A percentile compares a stretch with the other conserved stretches of the same genome.
Evolutionary conservation across 2,329 filamentous ascomycete genomes (phyloP).

Genomic region (Sporothrix pseudoabietina): DNA sequence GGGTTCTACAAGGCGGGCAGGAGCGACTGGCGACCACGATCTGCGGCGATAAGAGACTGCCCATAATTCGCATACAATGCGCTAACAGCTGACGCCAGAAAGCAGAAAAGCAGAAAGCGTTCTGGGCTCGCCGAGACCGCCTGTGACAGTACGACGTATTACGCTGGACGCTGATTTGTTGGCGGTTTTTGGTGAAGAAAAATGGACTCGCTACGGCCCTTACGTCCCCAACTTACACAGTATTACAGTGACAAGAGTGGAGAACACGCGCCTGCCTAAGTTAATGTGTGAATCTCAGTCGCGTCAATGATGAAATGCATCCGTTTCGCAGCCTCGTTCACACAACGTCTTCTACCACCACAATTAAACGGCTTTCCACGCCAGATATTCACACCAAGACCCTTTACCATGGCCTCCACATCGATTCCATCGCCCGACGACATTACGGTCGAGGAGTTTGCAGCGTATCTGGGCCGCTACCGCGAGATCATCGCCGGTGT

Average conservation of each 20-base stretch:
- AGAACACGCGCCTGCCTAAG: background rate
- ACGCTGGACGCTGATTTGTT: slow-evolving; percentile 17
- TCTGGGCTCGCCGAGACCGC: background rate
- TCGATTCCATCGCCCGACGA: slow-evolving; percentile 15
- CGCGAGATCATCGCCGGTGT: slow-evolving; percentile 48
- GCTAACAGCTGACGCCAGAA: background rate
- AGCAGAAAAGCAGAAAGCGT: background rate
- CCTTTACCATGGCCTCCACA: background rate
- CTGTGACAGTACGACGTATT: background rate
- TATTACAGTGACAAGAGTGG: background rate
- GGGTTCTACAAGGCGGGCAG: background rate
- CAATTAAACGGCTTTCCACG: background rate
- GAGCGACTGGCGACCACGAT: background rate
- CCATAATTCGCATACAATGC: background rate
- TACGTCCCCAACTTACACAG: background rate
- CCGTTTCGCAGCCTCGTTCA: background rate
- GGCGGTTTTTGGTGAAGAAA: background rate
- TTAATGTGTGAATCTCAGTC: background rate
- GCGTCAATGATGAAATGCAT: background rate
- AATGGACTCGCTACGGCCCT: background rate
- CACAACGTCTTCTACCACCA: background rate
- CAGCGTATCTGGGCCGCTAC: slow-evolving; percentile 25
- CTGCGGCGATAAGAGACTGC: background rate
- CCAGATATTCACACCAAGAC: background rate
- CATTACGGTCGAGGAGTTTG: slow-evolving; percentile 28